Evolutionary conservation across 129 eudicot species (phyloP).

Genomic region (Rutidosis leptorrhynchoides): DNA sequence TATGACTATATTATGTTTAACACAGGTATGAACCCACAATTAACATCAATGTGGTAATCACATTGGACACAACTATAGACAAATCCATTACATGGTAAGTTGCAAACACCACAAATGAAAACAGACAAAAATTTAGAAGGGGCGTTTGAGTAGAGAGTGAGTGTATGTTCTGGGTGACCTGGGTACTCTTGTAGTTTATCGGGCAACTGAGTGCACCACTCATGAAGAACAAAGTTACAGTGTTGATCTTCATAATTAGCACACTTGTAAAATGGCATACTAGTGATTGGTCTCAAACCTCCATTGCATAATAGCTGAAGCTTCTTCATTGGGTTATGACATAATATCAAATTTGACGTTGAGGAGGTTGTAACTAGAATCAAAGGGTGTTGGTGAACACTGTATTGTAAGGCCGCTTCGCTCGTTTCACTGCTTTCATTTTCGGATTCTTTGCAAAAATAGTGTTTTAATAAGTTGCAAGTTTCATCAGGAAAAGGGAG

Average conservation of each 20-base stretch:
- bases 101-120: neutral
- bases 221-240: neutral
- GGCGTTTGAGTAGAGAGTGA: neutral
- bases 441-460: neutral
- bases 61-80: constrained; percentile 7
- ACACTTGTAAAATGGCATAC: neutral
- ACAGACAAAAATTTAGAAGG: neutral
- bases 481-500: neutral
- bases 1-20: no score
- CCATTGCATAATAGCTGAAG: neutral
- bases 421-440: neutral
- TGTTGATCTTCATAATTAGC: constrained; percentile 2
- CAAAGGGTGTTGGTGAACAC: neutral
- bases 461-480: neutral
- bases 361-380: constrained; percentile 1
- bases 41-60: neutral
- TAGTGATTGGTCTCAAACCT: neutral
- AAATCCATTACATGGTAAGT: neutral
- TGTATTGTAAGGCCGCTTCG: neutral
- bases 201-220: constrained; percentile 3
- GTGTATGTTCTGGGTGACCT: neutral
- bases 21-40: constrained; percentile 5
- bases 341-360: neutral
- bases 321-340: constrained; percentile 7
- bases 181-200: neutral